Conservation (phyloP, 495 filamentous ascomycete genomes). For the Aspergillus saccharolyticus region DNA sequence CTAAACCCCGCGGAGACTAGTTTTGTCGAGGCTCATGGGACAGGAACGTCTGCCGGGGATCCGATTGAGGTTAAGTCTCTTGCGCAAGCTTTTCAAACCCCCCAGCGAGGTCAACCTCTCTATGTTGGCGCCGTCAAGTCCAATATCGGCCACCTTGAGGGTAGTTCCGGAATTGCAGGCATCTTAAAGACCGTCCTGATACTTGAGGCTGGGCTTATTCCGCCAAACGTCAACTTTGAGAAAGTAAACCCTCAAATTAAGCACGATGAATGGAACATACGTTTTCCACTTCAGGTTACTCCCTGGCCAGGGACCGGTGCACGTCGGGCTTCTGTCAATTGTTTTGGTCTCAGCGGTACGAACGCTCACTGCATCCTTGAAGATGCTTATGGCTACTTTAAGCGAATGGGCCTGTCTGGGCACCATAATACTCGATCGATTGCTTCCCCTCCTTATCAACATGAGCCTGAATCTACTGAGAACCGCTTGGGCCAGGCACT, state of each 20-base stretch:
- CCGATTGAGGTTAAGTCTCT: conserved; percentile 5
- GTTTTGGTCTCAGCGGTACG: conserved; percentile 18
- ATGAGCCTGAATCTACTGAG: no score
- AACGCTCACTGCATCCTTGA: conserved; percentile 26
- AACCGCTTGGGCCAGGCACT: no score
- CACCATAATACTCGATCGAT: conserved; percentile 1
- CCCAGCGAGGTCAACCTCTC: not conserved
- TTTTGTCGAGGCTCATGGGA: conserved; percentile 35
- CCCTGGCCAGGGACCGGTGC: conserved; percentile 9
- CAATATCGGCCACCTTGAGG: conserved; percentile 41
- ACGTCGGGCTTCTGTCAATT: conserved; percentile 21
- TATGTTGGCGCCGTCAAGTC: conserved; percentile 40
- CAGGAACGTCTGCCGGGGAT: conserved; percentile 28
- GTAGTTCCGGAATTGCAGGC: conserved; percentile 39
- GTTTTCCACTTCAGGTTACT: not conserved
- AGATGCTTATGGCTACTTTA: conserved; percentile 15
- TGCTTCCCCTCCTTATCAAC: not conserved
- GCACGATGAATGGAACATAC: conserved; percentile 6
- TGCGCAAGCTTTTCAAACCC: not conserved
- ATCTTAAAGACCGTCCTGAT: conserved; percentile 49
- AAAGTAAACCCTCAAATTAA: conserved; percentile 38
- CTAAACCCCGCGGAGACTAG: conserved; percentile 16
- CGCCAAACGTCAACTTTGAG: conserved; percentile 48
- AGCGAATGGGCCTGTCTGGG: conserved; percentile 1
- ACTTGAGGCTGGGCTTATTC: conserved; percentile 42